phyloP scores from a whole-genome alignment of 495 filamentous ascomycete species.

The Amphirosellinia nigrospora region DNA sequence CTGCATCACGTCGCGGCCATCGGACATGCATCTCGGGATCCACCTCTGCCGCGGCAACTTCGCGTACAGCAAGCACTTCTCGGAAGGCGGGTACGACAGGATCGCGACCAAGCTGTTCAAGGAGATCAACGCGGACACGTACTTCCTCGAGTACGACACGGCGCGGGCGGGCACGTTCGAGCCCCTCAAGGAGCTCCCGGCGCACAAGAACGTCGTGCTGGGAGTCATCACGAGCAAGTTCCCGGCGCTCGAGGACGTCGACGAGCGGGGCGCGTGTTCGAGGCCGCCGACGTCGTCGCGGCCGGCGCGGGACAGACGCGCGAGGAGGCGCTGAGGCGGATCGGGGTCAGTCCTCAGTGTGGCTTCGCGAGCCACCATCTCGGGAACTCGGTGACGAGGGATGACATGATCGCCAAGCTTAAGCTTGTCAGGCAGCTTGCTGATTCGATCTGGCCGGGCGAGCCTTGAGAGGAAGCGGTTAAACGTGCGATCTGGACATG shows the following conservation, averaged over 20 bases:
- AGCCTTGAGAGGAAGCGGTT: slow-evolving; percentile 44
- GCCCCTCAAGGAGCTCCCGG: slow-evolving; percentile 67
- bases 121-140: slow-evolving; percentile 68
- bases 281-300: slow-evolving; percentile 67
- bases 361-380: slow-evolving; percentile 70
- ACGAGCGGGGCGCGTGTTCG: slow-evolving; percentile 64
- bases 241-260: slow-evolving; percentile 67
- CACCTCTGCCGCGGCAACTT: slow-evolving; percentile 77
- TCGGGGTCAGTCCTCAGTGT: slow-evolving; percentile 73
- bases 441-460: slow-evolving; percentile 67
- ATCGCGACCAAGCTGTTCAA: slow-evolving; percentile 75
- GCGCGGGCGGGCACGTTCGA: slow-evolving; percentile 70
- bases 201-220: slow-evolving; percentile 71
- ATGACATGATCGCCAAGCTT: slow-evolving; percentile 70
- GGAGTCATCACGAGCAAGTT: slow-evolving; percentile 74
- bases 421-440: slow-evolving; percentile 66
- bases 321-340: slow-evolving; percentile 63
- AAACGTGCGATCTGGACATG: not conserved
- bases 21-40: slow-evolving; percentile 68
- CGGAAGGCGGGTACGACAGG: slow-evolving; percentile 72
- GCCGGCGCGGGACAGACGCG: slow-evolving; percentile 61
- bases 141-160: slow-evolving; percentile 78
- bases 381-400: slow-evolving; percentile 62
- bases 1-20: slow-evolving; percentile 60
- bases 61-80: slow-evolving; percentile 70